Conservation (phyloP, 2,329 filamentous ascomycete genomes). For the Stagonosporopsis cucurbitacearum region DNA sequence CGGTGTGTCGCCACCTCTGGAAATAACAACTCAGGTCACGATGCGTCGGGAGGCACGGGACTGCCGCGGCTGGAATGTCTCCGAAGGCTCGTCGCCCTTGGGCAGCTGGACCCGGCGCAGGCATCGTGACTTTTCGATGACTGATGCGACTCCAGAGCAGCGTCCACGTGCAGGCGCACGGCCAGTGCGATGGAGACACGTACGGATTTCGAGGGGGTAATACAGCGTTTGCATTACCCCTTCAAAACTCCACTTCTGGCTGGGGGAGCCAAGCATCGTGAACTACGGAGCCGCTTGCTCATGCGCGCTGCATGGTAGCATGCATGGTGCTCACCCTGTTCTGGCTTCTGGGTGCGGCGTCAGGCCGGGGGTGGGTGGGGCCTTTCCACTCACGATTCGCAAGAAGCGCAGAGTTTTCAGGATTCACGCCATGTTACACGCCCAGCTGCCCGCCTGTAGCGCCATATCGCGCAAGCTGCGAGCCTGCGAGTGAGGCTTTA, state of each 20-base stretch:
- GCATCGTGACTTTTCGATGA: constrained; percentile 12
- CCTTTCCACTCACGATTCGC: constrained; percentile 4
- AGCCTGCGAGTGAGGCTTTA: constrained; percentile 26
- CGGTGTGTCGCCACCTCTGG: constrained; percentile 31
- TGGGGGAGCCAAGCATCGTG: constrained; percentile 40
- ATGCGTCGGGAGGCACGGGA: constrained; percentile 5
- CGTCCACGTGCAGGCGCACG: constrained; percentile 35
- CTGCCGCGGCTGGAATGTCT: constrained; percentile 1
- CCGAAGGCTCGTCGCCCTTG: neutral
- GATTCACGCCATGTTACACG: neutral
- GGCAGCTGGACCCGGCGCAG: neutral
- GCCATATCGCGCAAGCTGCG: constrained; percentile 19
- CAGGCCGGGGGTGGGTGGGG: neutral
- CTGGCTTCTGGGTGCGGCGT: constrained; percentile 3
- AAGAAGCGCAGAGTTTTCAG: constrained; percentile 8
- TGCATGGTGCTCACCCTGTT: neutral
- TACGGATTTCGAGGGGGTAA: constrained; percentile 19
- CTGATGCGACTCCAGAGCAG: constrained; percentile 1
- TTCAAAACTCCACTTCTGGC: constrained; percentile 9
- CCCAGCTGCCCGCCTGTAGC: constrained; percentile 19
- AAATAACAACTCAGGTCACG: constrained; percentile 14
- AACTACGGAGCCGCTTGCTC: constrained; percentile 22
- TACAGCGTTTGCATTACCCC: constrained; percentile 8
- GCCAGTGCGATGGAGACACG: constrained; percentile 38
- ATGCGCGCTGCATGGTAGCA: constrained; percentile 1